Base-by-base conservation (phyloP, 352 stramenopile species). In the Phytophthora aleatoria region DNA sequence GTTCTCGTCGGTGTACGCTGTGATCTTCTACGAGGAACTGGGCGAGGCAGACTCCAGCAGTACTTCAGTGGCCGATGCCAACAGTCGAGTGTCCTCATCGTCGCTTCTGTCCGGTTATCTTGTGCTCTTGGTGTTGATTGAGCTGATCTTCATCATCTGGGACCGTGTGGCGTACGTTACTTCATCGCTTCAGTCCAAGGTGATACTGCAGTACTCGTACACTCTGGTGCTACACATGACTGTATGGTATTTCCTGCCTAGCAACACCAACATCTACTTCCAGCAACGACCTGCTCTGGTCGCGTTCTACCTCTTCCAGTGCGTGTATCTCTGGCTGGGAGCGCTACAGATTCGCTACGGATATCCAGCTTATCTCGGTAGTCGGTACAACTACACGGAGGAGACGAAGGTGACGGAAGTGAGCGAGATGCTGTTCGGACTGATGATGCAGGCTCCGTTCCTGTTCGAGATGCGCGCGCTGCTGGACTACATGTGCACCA, bases 401-500 rank as follows among this genome's bases (percentile, higher is more conserved):
- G 64, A 81, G 52, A 90, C 61, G 9, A 55, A 71, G 3, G 81
- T 86, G 53, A 84, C 75, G 3, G 73, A 61, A 16, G 27, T 88
- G 28, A 81, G 69, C 48, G 85, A 95, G 60, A 88, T 61, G 38
- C 50, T 89, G 13, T 95, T 91, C 53, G 73, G 79, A 30, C 67
- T 96, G 7, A 84, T 92, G 57, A 91, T 93, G 84, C 50, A 84
- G 33, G 85, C 80, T 1, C 88, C 88, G 31, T 96, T 96, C 56
- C 61, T 94, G n/a, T 96, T 96, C 58, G 88, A 96, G 42, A 92
- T 95, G 83, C 88, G 88, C 3, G 83, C 88, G 8, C 58, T 96
- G 30, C 72, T 96, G 3, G 88, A 96, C 56, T 96, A 95, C 55
- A 76, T 95, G 38, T 96, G 88, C 68, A 95, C 85, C 1, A 94